Base-by-base conservation (phyloP, 441 rosid species). In the Raphanus hybrid region DNA sequence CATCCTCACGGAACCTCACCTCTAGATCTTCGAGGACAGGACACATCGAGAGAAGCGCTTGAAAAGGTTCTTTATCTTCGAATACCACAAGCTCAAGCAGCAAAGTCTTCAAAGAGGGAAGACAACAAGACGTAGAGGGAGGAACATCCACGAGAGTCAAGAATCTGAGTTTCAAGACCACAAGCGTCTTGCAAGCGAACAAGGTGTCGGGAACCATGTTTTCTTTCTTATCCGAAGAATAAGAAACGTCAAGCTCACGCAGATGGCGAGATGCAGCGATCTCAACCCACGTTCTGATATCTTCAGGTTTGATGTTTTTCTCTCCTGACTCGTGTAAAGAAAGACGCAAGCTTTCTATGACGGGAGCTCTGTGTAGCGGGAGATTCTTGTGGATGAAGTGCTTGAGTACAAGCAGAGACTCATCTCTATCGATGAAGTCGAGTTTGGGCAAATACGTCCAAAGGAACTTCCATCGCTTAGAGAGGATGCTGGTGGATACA, bases 371-470 rank as follows among this genome's bases (percentile, higher is more conserved):
- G 29, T 61, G 66, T 61, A 61, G 7, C n/a, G 20, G 41, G 41
- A 61, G 41, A 32, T 54, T 54, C 26, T 29, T 69, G 63, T 34
- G 2, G 4, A 29, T 16, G 5, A 54, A 69, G 14, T 48, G 8
- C 2, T 34, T 26, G 29, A 61, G 39, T 61, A 11, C 5, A 6
- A 12, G 15, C 18, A 27, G 10, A 1, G 41, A 27, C 7, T n/a
- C 3, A 10, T 27, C 8, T 16, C 32, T 1, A 67, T 1, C 11
- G 45, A 11, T 0, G 8, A 15, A 69, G 2, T 74, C 20, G 5
- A 65, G 77, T 37, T 0, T 74, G 6, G 43, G 43, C 57, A 55
- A 26, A 71, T n/a, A 65, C 77, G 39, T 54, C 71, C 71, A 74
- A 32, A 61, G 39, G 29, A 61, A 29, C 39, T 6, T n/a, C 64